Conservation (phyloP, 1,284 basidiomycete species). For the Malassezia dermatis region DNA sequence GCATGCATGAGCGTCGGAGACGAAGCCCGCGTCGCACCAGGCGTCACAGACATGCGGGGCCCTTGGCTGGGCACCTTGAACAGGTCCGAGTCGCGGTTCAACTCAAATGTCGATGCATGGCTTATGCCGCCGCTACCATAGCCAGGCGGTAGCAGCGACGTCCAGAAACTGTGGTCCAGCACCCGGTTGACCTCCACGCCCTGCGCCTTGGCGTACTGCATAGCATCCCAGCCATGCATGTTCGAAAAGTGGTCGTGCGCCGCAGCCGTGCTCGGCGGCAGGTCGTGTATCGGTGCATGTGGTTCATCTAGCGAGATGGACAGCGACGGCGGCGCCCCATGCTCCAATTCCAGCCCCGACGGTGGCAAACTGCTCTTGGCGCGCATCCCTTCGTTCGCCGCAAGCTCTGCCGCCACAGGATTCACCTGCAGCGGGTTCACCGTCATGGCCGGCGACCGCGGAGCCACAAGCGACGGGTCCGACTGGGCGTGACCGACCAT, state of each 20-base stretch:
- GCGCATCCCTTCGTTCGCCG: conserved; percentile 4
- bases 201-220: conserved; percentile 19
- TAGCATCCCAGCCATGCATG: conserved; percentile 15
- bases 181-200: conserved; percentile 19
- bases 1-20: conserved; percentile 8
- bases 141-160: conserved; percentile 14
- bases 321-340: neutral
- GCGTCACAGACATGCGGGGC: conserved; percentile 10
- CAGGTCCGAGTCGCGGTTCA: conserved; percentile 9
- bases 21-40: conserved; percentile 19
- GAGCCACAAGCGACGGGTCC: neutral
- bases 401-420: conserved; percentile 9
- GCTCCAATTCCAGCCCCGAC: conserved; percentile 1
- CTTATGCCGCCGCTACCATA: conserved; percentile 10
- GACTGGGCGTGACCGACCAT: neutral
- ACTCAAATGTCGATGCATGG: neutral
- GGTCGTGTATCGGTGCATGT: neutral
- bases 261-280: neutral
- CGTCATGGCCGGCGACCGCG: conserved; percentile 10
- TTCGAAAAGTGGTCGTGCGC: conserved; percentile 1
- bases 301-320: neutral
- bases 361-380: neutral
- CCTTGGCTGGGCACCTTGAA: conserved; percentile 1
- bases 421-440: conserved; percentile 17
- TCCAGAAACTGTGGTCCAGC: conserved; percentile 19